Base-by-base conservation (phyloP, 768 basidiomycete species). In the Suillus plorans region DNA sequence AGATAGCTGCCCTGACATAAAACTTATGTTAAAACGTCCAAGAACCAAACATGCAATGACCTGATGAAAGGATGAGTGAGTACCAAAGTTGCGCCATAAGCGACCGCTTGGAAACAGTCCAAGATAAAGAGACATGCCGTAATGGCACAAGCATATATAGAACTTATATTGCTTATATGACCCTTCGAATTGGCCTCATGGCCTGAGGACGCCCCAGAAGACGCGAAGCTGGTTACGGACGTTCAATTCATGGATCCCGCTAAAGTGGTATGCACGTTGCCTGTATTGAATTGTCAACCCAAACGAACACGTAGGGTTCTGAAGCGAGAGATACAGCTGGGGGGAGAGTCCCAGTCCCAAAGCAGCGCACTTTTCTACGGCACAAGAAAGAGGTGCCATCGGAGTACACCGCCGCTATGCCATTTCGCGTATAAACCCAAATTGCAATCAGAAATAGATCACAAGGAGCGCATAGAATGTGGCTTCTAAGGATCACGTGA, bases 321-420 rank as follows among this genome's bases (percentile, higher is more conserved):
- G 41, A 59, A 42, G 58, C 58, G 58, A 59, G 20, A 42, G 58
- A 42, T 44, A 42, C 39, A 39, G 57, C 28, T 58, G 8, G 34
- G 16, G 25, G 13, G 41, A 28, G 9, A 12, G 58, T 12, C 16
- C 22, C 22, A 58, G 25, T 28, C 25, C 25, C 25, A 28, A 28
- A 28, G 25, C 31, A 31, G 6, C 31, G 4, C 31, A 31, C 31
- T 2, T n/a, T 57, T 41, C 22, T 37, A 58, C 8, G 56, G 8
- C 7, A 57, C 37, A 57, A 25, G 39, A 18, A 12, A 2, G 10
- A 39, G 22, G 8, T 25, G 16, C 8, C 14, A 18, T 37, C 14
- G 37, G 37, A 39, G 22, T 28, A 18, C 58, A 28, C 39, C 10
- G 10, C 53, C 53, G 53, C 31, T n/a, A 34, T 10, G 31, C 31